Evolutionary conservation across 345 rosid species (phyloP).

Genomic region (Streptanthus diversifolius): DNA sequence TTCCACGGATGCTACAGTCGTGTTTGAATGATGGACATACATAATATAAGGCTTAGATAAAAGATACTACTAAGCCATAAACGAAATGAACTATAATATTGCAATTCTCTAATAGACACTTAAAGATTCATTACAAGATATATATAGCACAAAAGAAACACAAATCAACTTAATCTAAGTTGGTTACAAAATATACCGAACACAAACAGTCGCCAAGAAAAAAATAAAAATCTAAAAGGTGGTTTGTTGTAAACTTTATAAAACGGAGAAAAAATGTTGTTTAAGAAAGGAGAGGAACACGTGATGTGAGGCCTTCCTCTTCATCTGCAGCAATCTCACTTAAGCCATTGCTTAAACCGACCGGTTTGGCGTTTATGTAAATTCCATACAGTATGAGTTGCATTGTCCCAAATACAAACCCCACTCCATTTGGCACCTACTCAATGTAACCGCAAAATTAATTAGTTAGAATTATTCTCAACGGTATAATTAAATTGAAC

Average conservation of each 20-base stretch:
- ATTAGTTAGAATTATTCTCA: not conserved
- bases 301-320: constrained; percentile 28
- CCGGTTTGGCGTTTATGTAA: constrained; percentile 47
- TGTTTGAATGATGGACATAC: not conserved
- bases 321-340: constrained; percentile 18
- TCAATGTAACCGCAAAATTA: not conserved
- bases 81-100: not conserved
- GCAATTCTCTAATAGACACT: not conserved
- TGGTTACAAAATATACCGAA: not conserved
- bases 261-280: not conserved
- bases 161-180: not conserved
- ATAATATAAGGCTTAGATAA: not conserved
- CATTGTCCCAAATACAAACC: constrained; percentile 57
- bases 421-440: constrained; percentile 68
- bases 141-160: not conserved
- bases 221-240: not conserved
- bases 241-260: not conserved
- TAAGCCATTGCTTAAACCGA: constrained; percentile 1
- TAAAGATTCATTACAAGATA: not conserved
- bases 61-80: not conserved
- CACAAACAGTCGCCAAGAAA: not conserved
- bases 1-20: too few relatives aligned
- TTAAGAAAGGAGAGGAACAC: constrained; percentile 33
- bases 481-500: not conserved
- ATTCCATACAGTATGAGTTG: constrained; percentile 57